Base-by-base conservation (phyloP, 495 filamentous ascomycete genomes). In the Lasiosphaeriaceae sp. region DNA sequence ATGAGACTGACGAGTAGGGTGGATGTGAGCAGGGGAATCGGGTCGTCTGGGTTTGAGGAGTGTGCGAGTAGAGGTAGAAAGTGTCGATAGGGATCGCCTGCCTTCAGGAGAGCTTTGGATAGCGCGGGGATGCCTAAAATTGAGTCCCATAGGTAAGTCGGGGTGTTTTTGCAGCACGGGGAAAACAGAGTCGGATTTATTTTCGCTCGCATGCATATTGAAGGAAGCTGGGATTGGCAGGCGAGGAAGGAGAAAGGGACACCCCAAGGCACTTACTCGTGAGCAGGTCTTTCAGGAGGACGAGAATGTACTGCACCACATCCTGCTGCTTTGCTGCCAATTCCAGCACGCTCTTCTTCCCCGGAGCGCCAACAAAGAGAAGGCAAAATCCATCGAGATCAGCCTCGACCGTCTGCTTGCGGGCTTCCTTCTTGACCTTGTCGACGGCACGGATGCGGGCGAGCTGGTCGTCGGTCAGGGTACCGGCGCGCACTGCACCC, bases 401-500 rank as follows among this genome's bases (percentile, higher is more conserved):
- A 22, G 74, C 72, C 68, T 95, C 90, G 57, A 97, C 83, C 29
- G 85, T 87, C 63, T 92, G 82, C 65, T 84, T 84, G 66, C 92
- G 84, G 59, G 68, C 70, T 69, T 94, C 90, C 66, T 89, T 91
- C 62, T 90, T 88, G 60, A 94, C 91, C 76, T 97, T 98, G 72
- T 97, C 95, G 62, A 97, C 90, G 49, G 94, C 90, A 74, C 94
- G 92, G 77, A 99, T 97, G 80, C 90, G 92, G 77, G 88, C 92
- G 64, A 97, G 81, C 68, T 99, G 91, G 52, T 88, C 86, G 60
- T 97, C 94, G 50, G 91, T 96, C 74, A 99, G 90, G 66, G 90
- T 93, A 62, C 90, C 89, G 66, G 90, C 90, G 70, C 94, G 87
- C 62, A 95, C 90, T 64, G 95, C 92, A 59, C 94, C 94, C 71